Base-by-base conservation (phyloP, 176 grass and related monocot species). In the Musa schizocarpa region DNA sequence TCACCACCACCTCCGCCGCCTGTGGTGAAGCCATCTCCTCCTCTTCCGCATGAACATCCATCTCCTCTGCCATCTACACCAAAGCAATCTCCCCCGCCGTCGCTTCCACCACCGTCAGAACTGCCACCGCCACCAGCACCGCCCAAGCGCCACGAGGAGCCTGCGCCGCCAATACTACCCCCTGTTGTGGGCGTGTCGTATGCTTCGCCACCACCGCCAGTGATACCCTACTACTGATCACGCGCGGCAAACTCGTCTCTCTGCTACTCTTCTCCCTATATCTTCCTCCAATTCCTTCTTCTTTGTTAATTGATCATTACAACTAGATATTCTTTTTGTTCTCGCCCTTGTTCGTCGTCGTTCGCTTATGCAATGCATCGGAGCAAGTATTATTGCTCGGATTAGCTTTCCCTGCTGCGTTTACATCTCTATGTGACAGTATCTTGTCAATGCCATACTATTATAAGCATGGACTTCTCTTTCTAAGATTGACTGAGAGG, bases 71-170 rank as follows among this genome's bases (percentile, higher is more conserved):
- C 83, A 34, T 11, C 14, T 6, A n/a, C 13, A 5, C 57, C 57
- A 9, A 62, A 62, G 57, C 57, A 17, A 62, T n/a, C 19, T 14
- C 13, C 50, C 9, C 71, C 52, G 19, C 71, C 20, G 22, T 55
- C 74, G 58, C 43, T 25, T 64, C 27, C 57, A 9, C 59, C 74
- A 19, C 56, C 74, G 16, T 3, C 59, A 78, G 0, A 75, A 83
- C 11, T 76, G 83, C 82, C 73, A 74, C 79, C 87, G 50, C 87
- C 81, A 22, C 1, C 26, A 20, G 23, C 82, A 48, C 16, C 75
- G 22, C 73, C 85, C 1, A 22, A 50, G 19, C 11, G 16, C 52
- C 57, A 50, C n/a, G 56, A n/a, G n/a, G 25, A 50, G 8, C 43
- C 43, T 13, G 11, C 71, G 50, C 71, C 71, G 8, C 69, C 69